Evolutionary conservation across 768 basidiomycete genomes (phyloP).

Genomic region (Mycena galopus): DNA sequence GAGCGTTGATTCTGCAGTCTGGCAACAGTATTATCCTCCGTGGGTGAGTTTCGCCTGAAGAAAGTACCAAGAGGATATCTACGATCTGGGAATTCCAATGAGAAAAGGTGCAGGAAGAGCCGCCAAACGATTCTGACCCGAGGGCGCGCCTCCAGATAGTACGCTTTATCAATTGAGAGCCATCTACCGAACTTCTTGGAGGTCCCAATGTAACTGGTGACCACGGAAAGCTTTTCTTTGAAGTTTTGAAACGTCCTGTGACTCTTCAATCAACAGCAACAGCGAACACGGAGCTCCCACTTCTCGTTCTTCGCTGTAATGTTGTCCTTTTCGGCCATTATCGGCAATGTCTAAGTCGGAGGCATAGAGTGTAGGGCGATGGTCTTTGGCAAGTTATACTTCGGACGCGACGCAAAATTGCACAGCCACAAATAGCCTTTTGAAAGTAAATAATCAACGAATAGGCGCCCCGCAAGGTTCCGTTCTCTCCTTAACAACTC

Average conservation of each 20-base stretch:
- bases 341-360: too few relatives aligned
- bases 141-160: slow-evolving; percentile 63
- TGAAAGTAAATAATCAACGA: too few relatives aligned
- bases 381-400: background rate
- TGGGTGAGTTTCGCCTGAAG: slow-evolving; percentile 1
- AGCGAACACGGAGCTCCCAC: background rate
- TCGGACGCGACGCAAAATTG: too few relatives aligned
- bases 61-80: slow-evolving; percentile 59
- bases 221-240: slow-evolving; percentile 47
- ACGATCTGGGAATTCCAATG: slow-evolving; percentile 58
- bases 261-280: background rate
- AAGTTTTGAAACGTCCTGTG: slow-evolving; percentile 52
- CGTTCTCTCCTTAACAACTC: too few relatives aligned
- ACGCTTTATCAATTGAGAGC: slow-evolving; percentile 63
- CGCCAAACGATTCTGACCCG: slow-evolving; percentile 52
- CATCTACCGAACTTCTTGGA: slow-evolving; percentile 58
- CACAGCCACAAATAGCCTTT: background rate
- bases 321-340: background rate
- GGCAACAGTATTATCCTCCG: slow-evolving; percentile 1
- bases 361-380: too few relatives aligned
- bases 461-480: too few relatives aligned
- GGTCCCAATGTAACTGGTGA: slow-evolving; percentile 43
- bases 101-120: background rate
- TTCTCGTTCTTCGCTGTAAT: slow-evolving; percentile 13
- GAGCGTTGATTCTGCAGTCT: slow-evolving; percentile 57